Evolutionary conservation across 805 yeast genomes (phyloP), one percentile per base, ranked within the genome.

Genomic region (Starmera quercuum): DNA sequence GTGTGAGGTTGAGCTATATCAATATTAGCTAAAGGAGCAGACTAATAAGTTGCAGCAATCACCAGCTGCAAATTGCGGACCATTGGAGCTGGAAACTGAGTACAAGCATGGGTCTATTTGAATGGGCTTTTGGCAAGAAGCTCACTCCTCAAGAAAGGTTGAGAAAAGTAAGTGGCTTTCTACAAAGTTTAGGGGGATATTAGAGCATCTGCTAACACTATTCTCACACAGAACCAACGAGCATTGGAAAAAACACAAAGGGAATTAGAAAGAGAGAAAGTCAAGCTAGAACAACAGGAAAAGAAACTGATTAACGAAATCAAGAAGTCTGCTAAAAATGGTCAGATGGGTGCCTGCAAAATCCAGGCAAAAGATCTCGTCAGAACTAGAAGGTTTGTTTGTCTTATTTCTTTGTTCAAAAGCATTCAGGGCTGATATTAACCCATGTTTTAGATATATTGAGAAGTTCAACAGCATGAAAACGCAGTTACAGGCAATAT

Each of bases 311-410:
- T 86, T 22, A 53, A 67, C 20, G 98, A 92, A 36, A 90, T 92
- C 53, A 88, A 88, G 57, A 86, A 83, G 56, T 75, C 90, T 9
- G 98, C 97, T 4, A 88, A 87, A 54, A 77, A 68, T 41, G 95
- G 95, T 28, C 97, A 90, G 58, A 69, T 84, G 36, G 75, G 81
- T 28, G 86, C 95, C 10, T 87, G 95, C 36, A 87, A 86, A 61
- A 83, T 94, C 27, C 96, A 92, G 66, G 97, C 98, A 22, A 84
- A 86, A 55, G 99, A 92, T 56, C 68, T 92, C 30, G 86, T 92
- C 18, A 71, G 99, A 37, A 92, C 97, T 1, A 73, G 86, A 53
- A 76, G 27, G 33, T 30, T 10, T 15, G 31, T 26, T 9, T 4
- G 24, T 7, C 10, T n/a, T 28, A 3, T 73, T 39, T 73, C 7